A percentile compares a stretch with the other conserved stretches of the same genome.
Conservation (phyloP, 2,329 filamentous ascomycete genomes). For the Fusarium heterosporum region DNA sequence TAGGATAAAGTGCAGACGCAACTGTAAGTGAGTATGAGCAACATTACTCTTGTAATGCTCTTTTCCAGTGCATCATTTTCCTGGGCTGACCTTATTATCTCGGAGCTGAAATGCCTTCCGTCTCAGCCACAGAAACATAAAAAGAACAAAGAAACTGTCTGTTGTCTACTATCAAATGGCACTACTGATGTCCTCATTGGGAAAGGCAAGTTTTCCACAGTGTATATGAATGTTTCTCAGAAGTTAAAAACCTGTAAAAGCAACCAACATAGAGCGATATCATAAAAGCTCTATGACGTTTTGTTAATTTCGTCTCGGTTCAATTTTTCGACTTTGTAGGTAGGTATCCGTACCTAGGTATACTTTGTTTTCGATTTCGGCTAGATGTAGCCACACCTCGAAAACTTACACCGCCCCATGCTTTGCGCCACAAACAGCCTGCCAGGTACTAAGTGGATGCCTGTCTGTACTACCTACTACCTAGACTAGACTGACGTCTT, state of each 20-base stretch:
- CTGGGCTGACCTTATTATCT: background rate
- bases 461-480: background rate
- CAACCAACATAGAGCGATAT: too few relatives aligned
- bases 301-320: background rate
- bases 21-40: background rate
- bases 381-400: background rate
- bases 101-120: background rate
- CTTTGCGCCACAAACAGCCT: slow-evolving; percentile 2
- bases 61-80: background rate
- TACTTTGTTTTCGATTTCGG: background rate
- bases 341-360: too few relatives aligned
- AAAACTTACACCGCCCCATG: background rate
- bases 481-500: slow-evolving; percentile 18
- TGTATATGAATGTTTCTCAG: too few relatives aligned
- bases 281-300: background rate
- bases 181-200: too few relatives aligned
- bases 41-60: background rate
- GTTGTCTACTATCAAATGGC: background rate
- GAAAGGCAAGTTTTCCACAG: too few relatives aligned
- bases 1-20: background rate
- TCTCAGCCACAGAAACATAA: background rate
- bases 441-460: background rate
- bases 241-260: too few relatives aligned
- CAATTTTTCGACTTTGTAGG: too few relatives aligned
- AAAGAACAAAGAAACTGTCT: background rate